These are phyloP conservation scores for Elaeis guineensis DNA, from an alignment of 176 grass and related monocot genomes.

Conservation along the genomic window DNA sequence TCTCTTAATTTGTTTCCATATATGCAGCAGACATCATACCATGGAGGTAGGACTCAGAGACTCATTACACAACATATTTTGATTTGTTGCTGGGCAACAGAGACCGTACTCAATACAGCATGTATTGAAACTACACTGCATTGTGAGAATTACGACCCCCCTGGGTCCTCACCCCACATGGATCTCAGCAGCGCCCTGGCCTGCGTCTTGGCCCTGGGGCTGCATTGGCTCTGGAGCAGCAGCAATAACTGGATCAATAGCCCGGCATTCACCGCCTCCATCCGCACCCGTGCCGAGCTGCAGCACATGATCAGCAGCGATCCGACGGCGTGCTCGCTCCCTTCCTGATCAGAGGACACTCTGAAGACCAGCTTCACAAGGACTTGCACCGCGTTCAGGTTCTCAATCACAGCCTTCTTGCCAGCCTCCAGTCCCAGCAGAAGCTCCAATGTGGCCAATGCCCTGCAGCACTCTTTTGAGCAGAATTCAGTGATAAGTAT, in stretches of 20 bases:
- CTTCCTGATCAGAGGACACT: slow-evolving; percentile 56
- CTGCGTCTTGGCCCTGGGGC: slow-evolving; percentile 47
- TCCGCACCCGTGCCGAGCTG: slow-evolving; percentile 27
- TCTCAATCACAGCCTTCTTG: slow-evolving; percentile 22
- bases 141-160: slow-evolving; percentile 5
- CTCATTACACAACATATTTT: too few relatives aligned
- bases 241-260: slow-evolving; percentile 59
- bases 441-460: slow-evolving; percentile 47
- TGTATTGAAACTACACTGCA: not conserved
- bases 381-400: slow-evolving; percentile 27
- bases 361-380: slow-evolving; percentile 71
- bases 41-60: too few relatives aligned
- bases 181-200: slow-evolving; percentile 57
- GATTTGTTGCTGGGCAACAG: too few relatives aligned
- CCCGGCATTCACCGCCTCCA: slow-evolving; percentile 41
- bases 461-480: slow-evolving; percentile 13
- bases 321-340: slow-evolving; percentile 72
- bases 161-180: slow-evolving; percentile 23
- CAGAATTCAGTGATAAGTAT: slow-evolving; percentile 28
- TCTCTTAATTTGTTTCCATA: too few relatives aligned
- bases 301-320: slow-evolving; percentile 50
- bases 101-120: too few relatives aligned
- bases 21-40: too few relatives aligned
- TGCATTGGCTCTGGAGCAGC: slow-evolving; percentile 90
- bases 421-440: slow-evolving; percentile 40